phyloP scores from a whole-genome alignment of 345 rosid genomes.

The Theobroma cacao region DNA sequence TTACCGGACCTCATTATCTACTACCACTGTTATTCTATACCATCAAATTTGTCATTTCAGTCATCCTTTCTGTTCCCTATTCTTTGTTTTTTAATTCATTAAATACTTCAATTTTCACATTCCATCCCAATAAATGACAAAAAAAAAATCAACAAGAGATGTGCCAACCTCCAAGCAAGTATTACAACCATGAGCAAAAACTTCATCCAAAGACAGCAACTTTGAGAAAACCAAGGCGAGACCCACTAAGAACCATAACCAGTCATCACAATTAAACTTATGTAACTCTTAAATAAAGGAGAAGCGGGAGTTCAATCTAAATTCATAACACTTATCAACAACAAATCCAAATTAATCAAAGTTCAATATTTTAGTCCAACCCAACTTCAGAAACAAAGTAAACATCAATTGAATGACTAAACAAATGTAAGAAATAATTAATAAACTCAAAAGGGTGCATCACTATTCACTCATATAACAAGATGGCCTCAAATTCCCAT shows the following conservation, averaged over 20 bases:
- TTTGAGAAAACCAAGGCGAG: background rate
- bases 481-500: background rate
- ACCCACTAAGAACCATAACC: background rate
- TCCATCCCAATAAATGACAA: background rate
- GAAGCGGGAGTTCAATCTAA: background rate
- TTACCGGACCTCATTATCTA: background rate
- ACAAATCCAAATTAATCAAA: background rate
- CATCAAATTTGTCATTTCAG: background rate
- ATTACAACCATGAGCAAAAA: background rate
- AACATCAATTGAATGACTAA: background rate
- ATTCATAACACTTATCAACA: background rate
- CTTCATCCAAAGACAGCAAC: background rate
- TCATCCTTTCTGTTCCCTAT: background rate
- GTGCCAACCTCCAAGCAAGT: background rate
- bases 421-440: background rate
- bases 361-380: background rate
- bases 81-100: background rate
- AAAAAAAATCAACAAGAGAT: background rate
- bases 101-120: background rate
- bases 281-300: background rate
- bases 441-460: background rate
- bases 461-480: background rate
- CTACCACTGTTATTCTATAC: background rate
- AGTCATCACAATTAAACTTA: background rate
- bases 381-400: slow-evolving; percentile 1